These are phyloP conservation scores for Pleurostoma richardsiae DNA, from an alignment of 2,329 filamentous ascomycete species.

Conservation along the genomic window DNA sequence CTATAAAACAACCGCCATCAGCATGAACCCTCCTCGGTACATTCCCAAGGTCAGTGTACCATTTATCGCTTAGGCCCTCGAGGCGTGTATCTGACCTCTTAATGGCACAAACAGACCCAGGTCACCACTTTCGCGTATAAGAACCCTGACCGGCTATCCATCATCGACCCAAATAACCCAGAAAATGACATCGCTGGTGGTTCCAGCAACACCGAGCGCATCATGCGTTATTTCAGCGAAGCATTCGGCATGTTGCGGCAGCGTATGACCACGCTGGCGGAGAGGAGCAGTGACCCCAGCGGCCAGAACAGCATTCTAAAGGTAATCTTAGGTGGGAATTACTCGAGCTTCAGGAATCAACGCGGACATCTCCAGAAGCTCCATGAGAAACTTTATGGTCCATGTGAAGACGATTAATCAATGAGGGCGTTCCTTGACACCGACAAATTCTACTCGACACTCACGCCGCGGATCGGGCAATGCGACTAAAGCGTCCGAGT, in stretches of 20 bases:
- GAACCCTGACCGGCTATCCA: slow-evolving; percentile 67
- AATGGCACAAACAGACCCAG: slow-evolving; percentile 26
- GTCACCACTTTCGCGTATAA: slow-evolving; percentile 47
- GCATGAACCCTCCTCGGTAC: slow-evolving; percentile 68
- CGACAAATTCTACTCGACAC: background rate
- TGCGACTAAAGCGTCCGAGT: background rate
- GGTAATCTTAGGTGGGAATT: slow-evolving; percentile 72
- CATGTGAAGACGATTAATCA: slow-evolving; percentile 20
- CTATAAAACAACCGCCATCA: slow-evolving; percentile 64
- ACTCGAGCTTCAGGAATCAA: slow-evolving; percentile 67
- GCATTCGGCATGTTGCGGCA: slow-evolving; percentile 54
- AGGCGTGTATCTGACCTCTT: background rate
- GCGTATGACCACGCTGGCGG: slow-evolving; percentile 49
- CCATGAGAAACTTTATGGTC: slow-evolving; percentile 33
- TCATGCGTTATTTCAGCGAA: slow-evolving; percentile 64
- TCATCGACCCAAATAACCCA: slow-evolving; percentile 84
- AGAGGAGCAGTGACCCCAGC: slow-evolving; percentile 17
- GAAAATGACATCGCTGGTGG: slow-evolving; percentile 89
- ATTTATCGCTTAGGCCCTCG: slow-evolving; percentile 1
- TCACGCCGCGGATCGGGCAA: background rate
- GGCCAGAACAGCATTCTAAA: slow-evolving; percentile 57
- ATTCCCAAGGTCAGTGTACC: slow-evolving; percentile 63
- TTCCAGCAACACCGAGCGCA: slow-evolving; percentile 63
- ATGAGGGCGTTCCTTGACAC: background rate
- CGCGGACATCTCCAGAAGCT: slow-evolving; percentile 56